Evolutionary conservation across 2,329 filamentous ascomycete species (phyloP).

Genomic region (Epichloe coenophiala): DNA sequence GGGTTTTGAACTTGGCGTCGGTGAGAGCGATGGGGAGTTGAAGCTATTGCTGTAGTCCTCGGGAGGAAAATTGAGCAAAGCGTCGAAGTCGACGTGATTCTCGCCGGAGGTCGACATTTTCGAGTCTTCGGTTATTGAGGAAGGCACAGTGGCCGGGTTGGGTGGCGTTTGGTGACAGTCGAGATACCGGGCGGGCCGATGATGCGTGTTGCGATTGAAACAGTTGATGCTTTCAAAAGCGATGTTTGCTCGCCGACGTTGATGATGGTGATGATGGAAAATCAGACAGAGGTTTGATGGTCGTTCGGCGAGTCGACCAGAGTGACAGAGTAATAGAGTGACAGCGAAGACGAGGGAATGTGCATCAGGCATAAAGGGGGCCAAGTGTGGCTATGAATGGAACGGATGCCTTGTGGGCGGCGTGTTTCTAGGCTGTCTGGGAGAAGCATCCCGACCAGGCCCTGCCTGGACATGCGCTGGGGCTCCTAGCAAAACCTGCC

Average conservation of each 20-base stretch:
- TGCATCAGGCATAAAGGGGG: constrained; percentile 17
- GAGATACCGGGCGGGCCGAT: not conserved
- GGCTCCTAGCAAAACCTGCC: constrained; percentile 1
- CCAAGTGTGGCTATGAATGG: constrained; percentile 19
- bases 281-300: constrained; percentile 1
- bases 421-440: not conserved
- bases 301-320: not conserved
- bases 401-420: constrained; percentile 14
- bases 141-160: constrained; percentile 1
- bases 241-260: not conserved
- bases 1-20: constrained; percentile 37
- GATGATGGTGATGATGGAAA: not conserved
- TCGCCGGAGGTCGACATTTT: constrained; percentile 29
- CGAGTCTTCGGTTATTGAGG: constrained; percentile 1
- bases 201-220: not conserved
- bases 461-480: constrained; percentile 6
- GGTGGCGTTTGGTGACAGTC: constrained; percentile 2
- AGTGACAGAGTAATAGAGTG: not conserved
- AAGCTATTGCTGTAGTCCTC: constrained; percentile 44
- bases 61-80: constrained; percentile 45
- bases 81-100: constrained; percentile 40
- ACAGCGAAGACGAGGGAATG: constrained; percentile 8
- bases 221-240: not conserved
- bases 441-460: constrained; percentile 1
- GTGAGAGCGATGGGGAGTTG: constrained; percentile 47